A percentile compares a stretch with the other conserved stretches of the same genome.
These are phyloP conservation scores for Solanum chiquidenum DNA, from an alignment of 257 asterid species.

Conservation along the genomic window DNA sequence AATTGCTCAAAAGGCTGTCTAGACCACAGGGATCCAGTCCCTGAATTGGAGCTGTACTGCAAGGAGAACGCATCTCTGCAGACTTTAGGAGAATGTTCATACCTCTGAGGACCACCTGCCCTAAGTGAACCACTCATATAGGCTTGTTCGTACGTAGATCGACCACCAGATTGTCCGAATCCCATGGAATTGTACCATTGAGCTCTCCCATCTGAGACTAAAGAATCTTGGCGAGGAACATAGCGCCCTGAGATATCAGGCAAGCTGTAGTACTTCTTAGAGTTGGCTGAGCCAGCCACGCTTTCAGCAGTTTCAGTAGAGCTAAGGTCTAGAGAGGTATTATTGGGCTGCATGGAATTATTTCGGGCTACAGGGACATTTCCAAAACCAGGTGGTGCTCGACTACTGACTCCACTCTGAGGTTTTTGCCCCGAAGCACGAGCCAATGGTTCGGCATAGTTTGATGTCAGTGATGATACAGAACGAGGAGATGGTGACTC, in stretches of 20 bases:
- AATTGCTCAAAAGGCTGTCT: conserved; percentile 82
- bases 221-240: conserved; percentile 40
- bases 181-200: conserved; percentile 31
- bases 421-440: conserved; percentile 47
- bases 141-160: conserved; percentile 28
- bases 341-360: conserved; percentile 53
- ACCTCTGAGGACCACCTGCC: conserved; percentile 46
- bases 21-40: conserved; percentile 65
- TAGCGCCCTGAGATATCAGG: conserved; percentile 85
- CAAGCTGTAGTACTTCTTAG: conserved; percentile 73
- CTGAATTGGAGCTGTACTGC: conserved; percentile 38
- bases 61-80: conserved; percentile 47
- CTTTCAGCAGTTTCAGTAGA: conserved; percentile 42
- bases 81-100: conserved; percentile 44
- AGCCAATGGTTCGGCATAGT: conserved; percentile 28
- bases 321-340: conserved; percentile 29
- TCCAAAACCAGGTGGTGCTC: conserved; percentile 86
- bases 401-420: conserved; percentile 40
- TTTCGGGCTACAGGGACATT: conserved; percentile 64
- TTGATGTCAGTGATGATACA: conserved; percentile 25
- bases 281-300: conserved; percentile 23
- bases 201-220: conserved; percentile 22
- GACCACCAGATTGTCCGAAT: conserved; percentile 34
- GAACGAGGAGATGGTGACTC: conserved; percentile 28
- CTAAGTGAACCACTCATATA: conserved; percentile 25